These are phyloP conservation scores for Suillus brevipes DNA, from an alignment of 768 basidiomycete genomes.

Conservation along the genomic window DNA sequence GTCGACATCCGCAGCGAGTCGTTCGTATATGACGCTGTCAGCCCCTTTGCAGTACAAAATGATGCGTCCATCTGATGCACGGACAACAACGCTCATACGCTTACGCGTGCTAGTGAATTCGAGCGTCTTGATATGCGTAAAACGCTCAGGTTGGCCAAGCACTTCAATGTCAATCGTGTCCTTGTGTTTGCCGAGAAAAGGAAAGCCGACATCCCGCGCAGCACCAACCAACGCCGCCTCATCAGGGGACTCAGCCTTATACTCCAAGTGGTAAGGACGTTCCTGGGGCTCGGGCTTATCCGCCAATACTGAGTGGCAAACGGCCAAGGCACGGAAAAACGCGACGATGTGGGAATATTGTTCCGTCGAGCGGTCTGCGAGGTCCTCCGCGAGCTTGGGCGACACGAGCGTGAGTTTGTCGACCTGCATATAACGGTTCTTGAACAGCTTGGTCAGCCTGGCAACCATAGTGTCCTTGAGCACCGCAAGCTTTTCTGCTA, in stretches of 20 bases:
- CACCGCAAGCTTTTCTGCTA: conserved; percentile 59
- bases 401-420: conserved; percentile 88
- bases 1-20: conserved; percentile 79
- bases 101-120: conserved; percentile 96
- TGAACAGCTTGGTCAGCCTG: conserved; percentile 75
- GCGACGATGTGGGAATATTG: conserved; percentile 70
- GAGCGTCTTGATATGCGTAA: conserved; percentile 74
- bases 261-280: conserved; percentile 67
- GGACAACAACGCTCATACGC: conserved; percentile 91
- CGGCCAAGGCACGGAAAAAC: conserved; percentile 93
- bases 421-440: conserved; percentile 81
- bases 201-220: conserved; percentile 91
- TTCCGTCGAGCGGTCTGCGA: conserved; percentile 57
- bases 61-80: conserved; percentile 79
- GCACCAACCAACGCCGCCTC: conserved; percentile 93
- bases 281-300: conserved; percentile 66
- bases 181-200: conserved; percentile 77
- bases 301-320: conserved; percentile 90
- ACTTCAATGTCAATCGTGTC: conserved; percentile 86
- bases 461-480: conserved; percentile 78
- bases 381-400: conserved; percentile 78
- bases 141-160: conserved; percentile 84
- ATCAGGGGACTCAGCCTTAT: conserved; percentile 96
- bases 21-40: conserved; percentile 90
- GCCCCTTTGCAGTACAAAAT: conserved; percentile 96